A percentile compares a stretch with the other conserved stretches of the same genome.
These are phyloP conservation scores for Baorangia bicolor DNA, from an alignment of 768 basidiomycete species.

Conservation along the genomic window DNA sequence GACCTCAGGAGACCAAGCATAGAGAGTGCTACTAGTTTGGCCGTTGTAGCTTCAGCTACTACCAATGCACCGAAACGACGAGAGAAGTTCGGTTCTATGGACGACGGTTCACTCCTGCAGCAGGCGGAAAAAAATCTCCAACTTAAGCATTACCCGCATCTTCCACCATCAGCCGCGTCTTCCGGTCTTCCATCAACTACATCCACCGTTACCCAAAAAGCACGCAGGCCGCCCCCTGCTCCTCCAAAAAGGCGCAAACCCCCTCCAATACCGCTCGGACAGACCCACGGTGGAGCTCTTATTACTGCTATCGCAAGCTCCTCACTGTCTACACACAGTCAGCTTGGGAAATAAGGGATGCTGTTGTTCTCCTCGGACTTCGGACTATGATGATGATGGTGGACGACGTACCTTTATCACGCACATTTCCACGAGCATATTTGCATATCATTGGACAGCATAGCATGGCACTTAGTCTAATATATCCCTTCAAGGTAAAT, in stretches of 20 bases:
- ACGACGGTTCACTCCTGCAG: constrained; percentile 24
- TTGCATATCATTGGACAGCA: constrained; percentile 25
- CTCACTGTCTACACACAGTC: constrained; percentile 23
- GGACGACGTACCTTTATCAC: constrained; percentile 7
- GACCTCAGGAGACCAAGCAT: constrained; percentile 41
- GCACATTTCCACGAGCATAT: constrained; percentile 16
- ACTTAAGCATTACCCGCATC: constrained; percentile 15
- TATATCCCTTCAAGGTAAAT: constrained; percentile 15
- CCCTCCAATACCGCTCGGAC: constrained; percentile 61
- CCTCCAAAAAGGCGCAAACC: constrained; percentile 69
- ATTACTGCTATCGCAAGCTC: constrained; percentile 57
- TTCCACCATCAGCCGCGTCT: constrained; percentile 19
- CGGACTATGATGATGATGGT: constrained; percentile 2
- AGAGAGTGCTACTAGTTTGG: constrained; percentile 35
- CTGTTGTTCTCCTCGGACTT: constrained; percentile 2
- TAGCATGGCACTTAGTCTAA: constrained; percentile 15
- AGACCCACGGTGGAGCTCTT: constrained; percentile 49
- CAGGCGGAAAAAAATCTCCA: constrained; percentile 18
- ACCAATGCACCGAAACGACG: constrained; percentile 16
- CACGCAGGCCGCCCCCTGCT: constrained; percentile 60
- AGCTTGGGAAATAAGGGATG: constrained; percentile 18
- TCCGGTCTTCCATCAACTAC: constrained; percentile 15
- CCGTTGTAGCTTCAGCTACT: constrained; percentile 29
- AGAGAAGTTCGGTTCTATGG: constrained; percentile 29
- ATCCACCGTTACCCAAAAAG: constrained; percentile 24